Evolutionary conservation across 768 basidiomycete genomes (phyloP).

Genomic region (Asterophora lycoperdoides): DNA sequence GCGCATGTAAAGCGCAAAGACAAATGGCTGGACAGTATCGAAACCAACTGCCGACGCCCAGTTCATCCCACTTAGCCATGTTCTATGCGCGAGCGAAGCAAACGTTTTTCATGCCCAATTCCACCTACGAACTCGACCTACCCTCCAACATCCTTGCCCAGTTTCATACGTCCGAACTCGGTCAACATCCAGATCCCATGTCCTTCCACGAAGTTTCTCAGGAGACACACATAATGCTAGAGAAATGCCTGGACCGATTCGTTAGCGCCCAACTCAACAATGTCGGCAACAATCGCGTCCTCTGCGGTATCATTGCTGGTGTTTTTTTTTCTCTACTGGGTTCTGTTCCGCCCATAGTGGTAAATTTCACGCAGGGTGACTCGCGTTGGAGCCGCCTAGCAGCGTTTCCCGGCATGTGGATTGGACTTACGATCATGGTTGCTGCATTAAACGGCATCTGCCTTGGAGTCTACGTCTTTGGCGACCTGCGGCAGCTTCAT

Average conservation of each 20-base stretch:
- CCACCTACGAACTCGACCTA: constrained; percentile 68
- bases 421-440: constrained; percentile 59
- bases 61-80: constrained; percentile 56
- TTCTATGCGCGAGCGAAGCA: constrained; percentile 79
- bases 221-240: constrained; percentile 55
- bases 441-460: constrained; percentile 71
- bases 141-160: constrained; percentile 62
- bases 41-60: constrained; percentile 36
- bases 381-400: constrained; percentile 55
- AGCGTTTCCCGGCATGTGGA: constrained; percentile 66
- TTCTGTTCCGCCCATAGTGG: constrained; percentile 42
- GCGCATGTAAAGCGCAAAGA: constrained; percentile 29
- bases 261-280: constrained; percentile 66
- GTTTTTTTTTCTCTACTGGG: constrained; percentile 43
- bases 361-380: constrained; percentile 42
- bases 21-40: constrained; percentile 28
- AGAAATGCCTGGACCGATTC: constrained; percentile 61
- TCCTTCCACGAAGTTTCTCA: constrained; percentile 57
- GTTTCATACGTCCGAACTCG: constrained; percentile 41
- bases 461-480: constrained; percentile 74
- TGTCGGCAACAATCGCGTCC: constrained; percentile 64
- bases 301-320: constrained; percentile 68
- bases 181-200: constrained; percentile 60
- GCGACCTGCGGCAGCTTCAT: constrained; percentile 72
- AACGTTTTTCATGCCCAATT: constrained; percentile 73